These are phyloP conservation scores for Panicum virgatum DNA, from an alignment of 202 grass and related monocot species.

Conservation along the genomic window DNA sequence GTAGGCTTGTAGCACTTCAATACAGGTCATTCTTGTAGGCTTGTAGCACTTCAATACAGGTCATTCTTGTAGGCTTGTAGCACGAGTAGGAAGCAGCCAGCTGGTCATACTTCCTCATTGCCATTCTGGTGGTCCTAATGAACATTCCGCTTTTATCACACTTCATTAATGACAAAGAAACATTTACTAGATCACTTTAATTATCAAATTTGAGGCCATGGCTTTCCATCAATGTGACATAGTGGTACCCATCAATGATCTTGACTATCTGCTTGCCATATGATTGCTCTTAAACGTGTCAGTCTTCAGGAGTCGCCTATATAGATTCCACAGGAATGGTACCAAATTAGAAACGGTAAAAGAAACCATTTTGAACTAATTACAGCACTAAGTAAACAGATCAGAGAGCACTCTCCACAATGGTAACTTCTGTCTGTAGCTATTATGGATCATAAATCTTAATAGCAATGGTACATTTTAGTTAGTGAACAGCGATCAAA, in stretches of 20 bases:
- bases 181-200: conserved; percentile 37
- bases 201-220: conserved; percentile 31
- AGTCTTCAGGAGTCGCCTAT: background rate
- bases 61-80: conserved; percentile 12
- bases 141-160: conserved; percentile 38
- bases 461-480: background rate
- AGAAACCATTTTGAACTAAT: background rate
- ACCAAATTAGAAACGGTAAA: background rate
- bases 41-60: conserved; percentile 21
- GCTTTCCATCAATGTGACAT: conserved; percentile 30
- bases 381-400: background rate
- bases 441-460: background rate
- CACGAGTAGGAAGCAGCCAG: conserved; percentile 27
- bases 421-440: background rate
- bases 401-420: background rate
- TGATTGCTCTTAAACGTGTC: conserved; percentile 1
- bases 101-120: conserved; percentile 22
- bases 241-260: conserved; percentile 11
- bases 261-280: conserved; percentile 17
- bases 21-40: conserved; percentile 17
- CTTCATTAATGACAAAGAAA: conserved; percentile 39
- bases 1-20: background rate
- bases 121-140: conserved; percentile 37
- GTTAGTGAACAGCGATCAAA: background rate
- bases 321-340: background rate